Base-by-base conservation (phyloP, 2,329 filamentous ascomycete genomes). In the Colletotrichum horii region DNA sequence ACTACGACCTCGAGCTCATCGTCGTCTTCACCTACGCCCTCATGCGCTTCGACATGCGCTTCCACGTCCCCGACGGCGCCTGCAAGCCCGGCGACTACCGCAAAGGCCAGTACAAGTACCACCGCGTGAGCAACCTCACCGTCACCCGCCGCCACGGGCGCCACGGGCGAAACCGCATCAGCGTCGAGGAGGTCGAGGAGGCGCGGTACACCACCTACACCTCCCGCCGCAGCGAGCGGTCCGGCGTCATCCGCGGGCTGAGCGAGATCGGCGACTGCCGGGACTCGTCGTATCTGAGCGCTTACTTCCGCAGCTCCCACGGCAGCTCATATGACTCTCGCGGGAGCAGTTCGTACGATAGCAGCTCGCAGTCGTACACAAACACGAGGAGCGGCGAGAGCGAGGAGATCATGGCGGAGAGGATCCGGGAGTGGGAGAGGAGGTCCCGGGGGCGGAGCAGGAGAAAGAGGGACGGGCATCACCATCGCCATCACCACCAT, bases 1-100 rank as follows among this genome's bases (percentile, higher is more conserved):
- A 95, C 85, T 97, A 94, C 81, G 87, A 86, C 19, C 87, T 96
- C 48, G 96, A 98, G 84, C 85, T 96, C 55, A 81, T 94, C 28
- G 91, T 95, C 48, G 88, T 96, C 6, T 89, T 88, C 69, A 85
- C 93, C 11, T 96, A 94, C 83, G 89, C 93, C 1, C 80, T 94
- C 19, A 83, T 89, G 24, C 90, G 95, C 36, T 92, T 97, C 76
- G 96, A 98, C 82, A 88, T 89, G 76, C 90, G 94, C 56, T 97
- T 96, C 85, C 89, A 93, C 61, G 56, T 76, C 61, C 74, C 74
- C 71, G 87, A 97, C 81, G 93, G 94, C 60, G 92, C 92, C 80
- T 88, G 88, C 60, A 89, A 87, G 1, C 89, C 91, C 0, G 91
- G 91, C 6, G 86, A 88, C 80, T 90, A 90, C 80, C 16, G 81